Evolutionary conservation across 2,329 filamentous ascomycete genomes (phyloP).

Genomic region (Didymella arachidicola): DNA sequence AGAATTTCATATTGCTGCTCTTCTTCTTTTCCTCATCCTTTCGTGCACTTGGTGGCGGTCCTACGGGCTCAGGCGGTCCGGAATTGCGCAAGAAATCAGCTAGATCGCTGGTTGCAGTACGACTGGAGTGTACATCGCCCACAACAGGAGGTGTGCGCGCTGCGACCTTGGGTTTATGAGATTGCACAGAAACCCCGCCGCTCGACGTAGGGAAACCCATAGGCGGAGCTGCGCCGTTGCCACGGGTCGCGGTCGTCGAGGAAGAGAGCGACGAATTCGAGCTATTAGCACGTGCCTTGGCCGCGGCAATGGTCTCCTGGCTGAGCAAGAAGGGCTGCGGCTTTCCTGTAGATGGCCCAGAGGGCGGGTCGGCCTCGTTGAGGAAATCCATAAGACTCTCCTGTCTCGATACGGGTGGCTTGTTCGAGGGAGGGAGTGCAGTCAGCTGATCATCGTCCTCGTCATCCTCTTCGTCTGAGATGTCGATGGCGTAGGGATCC

Average conservation of each 20-base stretch:
- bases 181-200: slow-evolving; percentile 32
- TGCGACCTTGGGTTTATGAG: slow-evolving; percentile 40
- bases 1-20: slow-evolving; percentile 40
- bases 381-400: slow-evolving; percentile 78
- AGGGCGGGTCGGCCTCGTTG: slow-evolving; percentile 71
- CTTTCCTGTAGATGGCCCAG: slow-evolving; percentile 52
- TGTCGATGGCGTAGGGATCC: slow-evolving; percentile 94
- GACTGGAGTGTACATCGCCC: slow-evolving; percentile 25
- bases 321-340: slow-evolving; percentile 47
- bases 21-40: slow-evolving; percentile 47
- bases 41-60: slow-evolving; percentile 21
- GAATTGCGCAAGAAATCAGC: slow-evolving; percentile 55
- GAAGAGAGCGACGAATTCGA: slow-evolving; percentile 30
- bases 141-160: slow-evolving; percentile 40
- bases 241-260: slow-evolving; percentile 23
- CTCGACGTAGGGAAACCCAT: slow-evolving; percentile 27
- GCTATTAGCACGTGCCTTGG: slow-evolving; percentile 38
- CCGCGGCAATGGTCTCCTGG: slow-evolving; percentile 43
- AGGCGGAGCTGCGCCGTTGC: slow-evolving; percentile 24
- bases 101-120: slow-evolving; percentile 51
- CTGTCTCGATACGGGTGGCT: slow-evolving; percentile 32
- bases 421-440: slow-evolving; percentile 53
- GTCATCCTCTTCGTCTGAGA: slow-evolving; percentile 48
- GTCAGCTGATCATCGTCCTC: slow-evolving; percentile 60
- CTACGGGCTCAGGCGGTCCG: slow-evolving; percentile 46